phyloP scores from a whole-genome alignment of 331 rosid species.

The Pyrus hybrid region DNA sequence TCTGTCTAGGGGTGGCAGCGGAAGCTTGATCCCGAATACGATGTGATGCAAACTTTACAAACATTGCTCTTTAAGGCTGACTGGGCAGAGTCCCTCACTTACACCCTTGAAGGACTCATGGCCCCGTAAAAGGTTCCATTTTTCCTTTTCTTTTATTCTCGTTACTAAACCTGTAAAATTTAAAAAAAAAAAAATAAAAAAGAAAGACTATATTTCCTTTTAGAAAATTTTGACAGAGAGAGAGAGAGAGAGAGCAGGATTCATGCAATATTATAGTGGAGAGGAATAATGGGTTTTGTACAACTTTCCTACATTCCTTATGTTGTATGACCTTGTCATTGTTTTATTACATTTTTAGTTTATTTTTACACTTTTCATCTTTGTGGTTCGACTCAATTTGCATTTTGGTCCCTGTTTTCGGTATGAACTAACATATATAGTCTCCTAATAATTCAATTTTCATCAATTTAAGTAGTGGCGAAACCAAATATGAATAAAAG shows the following conservation, averaged over 20 bases:
- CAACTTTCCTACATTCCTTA: neutral
- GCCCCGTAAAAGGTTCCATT: conserved; percentile 33
- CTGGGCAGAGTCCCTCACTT: conserved; percentile 48
- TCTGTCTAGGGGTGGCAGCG: conserved; percentile 63
- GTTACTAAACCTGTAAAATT: neutral
- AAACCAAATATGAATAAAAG: neutral
- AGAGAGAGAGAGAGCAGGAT: neutral
- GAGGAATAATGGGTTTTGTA: neutral
- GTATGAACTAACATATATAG: neutral
- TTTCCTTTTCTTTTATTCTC: neutral
- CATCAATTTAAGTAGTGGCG: neutral
- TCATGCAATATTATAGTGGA: neutral
- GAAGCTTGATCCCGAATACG: conserved; percentile 66
- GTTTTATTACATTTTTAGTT: neutral
- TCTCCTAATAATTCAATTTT: neutral
- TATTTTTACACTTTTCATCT: neutral
- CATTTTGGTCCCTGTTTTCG: neutral
- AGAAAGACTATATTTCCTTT: neutral
- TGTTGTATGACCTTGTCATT: neutral
- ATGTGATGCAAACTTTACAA: conserved; percentile 44
- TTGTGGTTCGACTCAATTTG: neutral
- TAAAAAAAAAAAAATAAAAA: neutral
- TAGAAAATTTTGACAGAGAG: neutral
- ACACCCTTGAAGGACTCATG: conserved; percentile 53
- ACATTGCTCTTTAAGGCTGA: conserved; percentile 49